Percentiles rank a stretch among this genome's conserved stretches.
Evolutionary conservation across 1,139 yeast species (phyloP).

Genomic region (Magnusiomyces tetraspermus): DNA sequence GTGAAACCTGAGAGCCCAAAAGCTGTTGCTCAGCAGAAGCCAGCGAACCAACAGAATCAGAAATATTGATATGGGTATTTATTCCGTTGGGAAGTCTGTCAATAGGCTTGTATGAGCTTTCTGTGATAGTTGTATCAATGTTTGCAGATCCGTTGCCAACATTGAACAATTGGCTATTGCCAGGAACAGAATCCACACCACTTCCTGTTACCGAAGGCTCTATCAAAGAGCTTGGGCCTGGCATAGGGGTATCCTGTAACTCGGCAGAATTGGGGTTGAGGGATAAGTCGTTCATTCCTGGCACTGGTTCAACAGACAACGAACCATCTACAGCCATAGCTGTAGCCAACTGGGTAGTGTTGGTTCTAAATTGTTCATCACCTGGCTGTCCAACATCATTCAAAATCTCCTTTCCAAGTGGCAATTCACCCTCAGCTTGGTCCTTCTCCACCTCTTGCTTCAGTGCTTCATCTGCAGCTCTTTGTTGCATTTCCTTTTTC

Average conservation of each 20-base stretch:
- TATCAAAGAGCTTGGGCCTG: no score
- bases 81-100: no score
- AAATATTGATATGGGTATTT: no score
- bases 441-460: background rate
- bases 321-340: slow-evolving; percentile 2
- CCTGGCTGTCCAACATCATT: background rate
- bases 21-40: no score
- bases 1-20: no score
- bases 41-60: no score
- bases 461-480: background rate
- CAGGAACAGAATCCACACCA: no score
- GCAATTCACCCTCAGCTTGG: background rate
- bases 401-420: background rate
- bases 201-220: no score
- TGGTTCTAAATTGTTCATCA: background rate
- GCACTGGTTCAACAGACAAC: slow-evolving; percentile 3
- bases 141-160: no score
- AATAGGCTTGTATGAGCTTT: no score
- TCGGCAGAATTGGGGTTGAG: background rate
- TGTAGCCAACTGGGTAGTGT: background rate
- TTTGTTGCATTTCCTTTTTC: slow-evolving; percentile 16
- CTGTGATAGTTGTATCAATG: no score
- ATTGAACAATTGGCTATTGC: no score
- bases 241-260: background rate
- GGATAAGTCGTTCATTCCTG: background rate